phyloP scores from a whole-genome alignment of 805 yeast species.

The Suhomyces vadensis region DNA sequence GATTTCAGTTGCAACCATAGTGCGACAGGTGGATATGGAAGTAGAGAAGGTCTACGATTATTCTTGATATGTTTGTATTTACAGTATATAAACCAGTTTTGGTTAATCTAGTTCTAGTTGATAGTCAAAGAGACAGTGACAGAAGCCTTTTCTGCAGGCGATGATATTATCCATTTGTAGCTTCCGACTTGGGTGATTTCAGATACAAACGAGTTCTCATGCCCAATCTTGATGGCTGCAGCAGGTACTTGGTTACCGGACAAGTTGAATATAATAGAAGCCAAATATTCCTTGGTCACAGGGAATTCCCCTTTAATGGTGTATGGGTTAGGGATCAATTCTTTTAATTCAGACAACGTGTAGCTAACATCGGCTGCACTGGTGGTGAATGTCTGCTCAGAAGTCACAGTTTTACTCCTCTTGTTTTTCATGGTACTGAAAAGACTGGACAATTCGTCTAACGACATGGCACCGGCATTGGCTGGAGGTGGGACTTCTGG shows the following conservation, averaged over 20 bases:
- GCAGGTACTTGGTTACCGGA: slow-evolving; percentile 36
- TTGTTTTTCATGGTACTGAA: slow-evolving; percentile 29
- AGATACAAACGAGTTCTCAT: slow-evolving; percentile 12
- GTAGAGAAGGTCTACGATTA: too few species aligned
- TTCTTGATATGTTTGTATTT: neutral
- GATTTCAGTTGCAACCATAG: too few species aligned
- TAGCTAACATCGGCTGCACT: slow-evolving; percentile 20
- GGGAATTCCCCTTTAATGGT: slow-evolving; percentile 27
- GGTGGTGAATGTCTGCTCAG: slow-evolving; percentile 15
- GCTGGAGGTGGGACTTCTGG: slow-evolving; percentile 6
- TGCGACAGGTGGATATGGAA: too few species aligned
- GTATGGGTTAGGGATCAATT: slow-evolving; percentile 26
- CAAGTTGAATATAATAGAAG: slow-evolving; percentile 24
- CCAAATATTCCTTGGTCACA: slow-evolving; percentile 26
- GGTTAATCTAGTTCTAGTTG: slow-evolving; percentile 8
- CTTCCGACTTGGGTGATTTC: slow-evolving; percentile 28
- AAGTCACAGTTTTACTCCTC: slow-evolving; percentile 4
- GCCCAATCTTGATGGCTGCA: slow-evolving; percentile 21
- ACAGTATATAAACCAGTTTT: slow-evolving; percentile 6
- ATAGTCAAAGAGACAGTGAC: slow-evolving; percentile 19
- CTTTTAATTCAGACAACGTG: slow-evolving; percentile 34
- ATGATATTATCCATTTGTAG: slow-evolving; percentile 28
- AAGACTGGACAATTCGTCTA: slow-evolving; percentile 39
- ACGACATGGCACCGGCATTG: slow-evolving; percentile 31
- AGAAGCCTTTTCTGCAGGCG: slow-evolving; percentile 25